A percentile compares a stretch with the other conserved stretches of the same genome.
Conservation (phyloP, 2,329 filamentous ascomycete genomes). For the Teratosphaeria gauchensis region DNA sequence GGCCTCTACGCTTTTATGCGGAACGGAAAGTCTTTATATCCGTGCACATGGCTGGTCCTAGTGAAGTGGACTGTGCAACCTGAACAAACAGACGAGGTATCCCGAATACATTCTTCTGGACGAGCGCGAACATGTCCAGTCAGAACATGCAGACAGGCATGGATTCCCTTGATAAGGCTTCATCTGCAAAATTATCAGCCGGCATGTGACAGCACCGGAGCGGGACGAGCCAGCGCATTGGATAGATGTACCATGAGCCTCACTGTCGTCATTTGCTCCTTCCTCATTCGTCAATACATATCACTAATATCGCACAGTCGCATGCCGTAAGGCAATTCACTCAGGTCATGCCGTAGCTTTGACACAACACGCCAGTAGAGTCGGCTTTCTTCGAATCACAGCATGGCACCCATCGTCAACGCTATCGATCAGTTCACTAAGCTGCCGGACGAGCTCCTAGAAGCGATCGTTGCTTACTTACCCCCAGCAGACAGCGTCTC, state of each 20-base stretch:
- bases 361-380: neutral
- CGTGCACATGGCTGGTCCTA: neutral
- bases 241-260: neutral
- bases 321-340: neutral
- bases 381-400: neutral
- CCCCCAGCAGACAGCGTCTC: slow-evolving; percentile 41
- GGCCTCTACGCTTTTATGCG: neutral
- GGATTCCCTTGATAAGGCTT: neutral
- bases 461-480: slow-evolving; percentile 61
- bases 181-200: neutral
- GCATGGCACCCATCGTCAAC: neutral
- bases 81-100: neutral
- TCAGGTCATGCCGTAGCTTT: too few relatives aligned
- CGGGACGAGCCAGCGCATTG: neutral
- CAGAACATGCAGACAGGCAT: neutral
- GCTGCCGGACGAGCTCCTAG: slow-evolving; percentile 77
- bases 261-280: neutral
- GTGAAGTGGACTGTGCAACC: too few relatives aligned
- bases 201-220: neutral
- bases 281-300: neutral
- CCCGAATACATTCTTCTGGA: neutral
- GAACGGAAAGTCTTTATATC: neutral
- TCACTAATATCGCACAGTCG: neutral
- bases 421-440: neutral
- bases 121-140: neutral